Conservation (phyloP, 148 eudicot genomes). For the Silene latifolia region DNA sequence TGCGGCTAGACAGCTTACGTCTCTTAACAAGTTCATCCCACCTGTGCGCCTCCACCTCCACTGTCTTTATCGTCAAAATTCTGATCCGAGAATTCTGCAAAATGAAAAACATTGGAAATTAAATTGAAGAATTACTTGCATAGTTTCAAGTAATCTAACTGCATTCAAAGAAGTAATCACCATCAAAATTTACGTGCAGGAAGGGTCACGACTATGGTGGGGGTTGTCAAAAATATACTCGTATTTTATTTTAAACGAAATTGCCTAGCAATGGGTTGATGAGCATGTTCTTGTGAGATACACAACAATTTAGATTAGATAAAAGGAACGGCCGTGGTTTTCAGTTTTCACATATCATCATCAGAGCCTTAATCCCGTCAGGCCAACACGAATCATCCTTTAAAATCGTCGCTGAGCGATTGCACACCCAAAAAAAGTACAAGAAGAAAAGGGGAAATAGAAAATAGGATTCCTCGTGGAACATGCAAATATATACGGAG, state of each 20-base stretch:
- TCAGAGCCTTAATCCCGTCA: neutral
- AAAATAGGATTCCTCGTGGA: neutral
- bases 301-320: no score
- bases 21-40: conserved; percentile 33
- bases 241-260: neutral
- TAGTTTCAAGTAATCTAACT: neutral
- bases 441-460: neutral
- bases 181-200: no score
- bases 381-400: no score
- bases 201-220: no score
- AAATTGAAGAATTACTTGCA: neutral
- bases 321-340: no score
- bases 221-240: neutral
- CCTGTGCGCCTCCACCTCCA: conserved; percentile 28
- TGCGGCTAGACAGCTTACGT: conserved; percentile 29
- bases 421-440: no score
- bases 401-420: no score
- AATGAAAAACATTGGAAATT: conserved; percentile 5
- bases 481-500: neutral
- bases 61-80: conserved; percentile 60
- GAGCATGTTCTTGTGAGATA: neutral
- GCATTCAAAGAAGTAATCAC: neutral
- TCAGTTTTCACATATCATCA: neutral
- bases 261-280: neutral
- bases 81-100: conserved; percentile 71